Evolutionary conservation across 192 early-diverging fungal species (phyloP).

Genomic region (Chytriomyces confervae): DNA sequence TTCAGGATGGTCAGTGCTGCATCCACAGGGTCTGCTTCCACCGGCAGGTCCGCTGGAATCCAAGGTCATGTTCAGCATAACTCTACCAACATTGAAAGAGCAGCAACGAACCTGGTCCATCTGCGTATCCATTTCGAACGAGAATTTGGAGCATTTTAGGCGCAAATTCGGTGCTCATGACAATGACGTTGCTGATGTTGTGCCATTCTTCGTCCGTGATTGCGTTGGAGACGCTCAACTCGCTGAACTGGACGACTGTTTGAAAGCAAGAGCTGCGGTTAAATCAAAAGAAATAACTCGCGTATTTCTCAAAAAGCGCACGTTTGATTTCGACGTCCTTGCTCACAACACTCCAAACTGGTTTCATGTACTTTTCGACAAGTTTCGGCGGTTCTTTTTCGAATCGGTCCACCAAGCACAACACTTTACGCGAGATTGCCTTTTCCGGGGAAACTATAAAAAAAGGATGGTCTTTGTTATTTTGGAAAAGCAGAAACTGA

Average conservation of each 20-base stretch:
- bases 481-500: neutral
- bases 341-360: constrained; percentile 45
- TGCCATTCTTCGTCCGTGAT: constrained; percentile 45
- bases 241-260: constrained; percentile 55
- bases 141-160: constrained; percentile 52
- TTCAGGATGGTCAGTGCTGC: constrained; percentile 53
- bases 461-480: neutral
- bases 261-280: neutral
- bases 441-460: constrained; percentile 32
- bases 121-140: constrained; percentile 48
- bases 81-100: neutral
- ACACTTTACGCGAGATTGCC: constrained; percentile 33
- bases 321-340: constrained; percentile 52
- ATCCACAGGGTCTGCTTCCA: constrained; percentile 58
- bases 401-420: constrained; percentile 58
- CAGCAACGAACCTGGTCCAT: constrained; percentile 38
- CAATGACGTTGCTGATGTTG: constrained; percentile 51
- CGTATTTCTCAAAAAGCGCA: constrained; percentile 14
- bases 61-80: neutral
- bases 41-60: constrained; percentile 36
- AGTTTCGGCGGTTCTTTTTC: constrained; percentile 52
- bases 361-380: constrained; percentile 59
- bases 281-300: neutral
- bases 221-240: constrained; percentile 58
- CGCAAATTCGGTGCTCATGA: constrained; percentile 52